These are phyloP conservation scores for Phycomyces blakesleeanus DNA, from an alignment of 192 early-diverging fungal genomes.

Conservation along the genomic window DNA sequence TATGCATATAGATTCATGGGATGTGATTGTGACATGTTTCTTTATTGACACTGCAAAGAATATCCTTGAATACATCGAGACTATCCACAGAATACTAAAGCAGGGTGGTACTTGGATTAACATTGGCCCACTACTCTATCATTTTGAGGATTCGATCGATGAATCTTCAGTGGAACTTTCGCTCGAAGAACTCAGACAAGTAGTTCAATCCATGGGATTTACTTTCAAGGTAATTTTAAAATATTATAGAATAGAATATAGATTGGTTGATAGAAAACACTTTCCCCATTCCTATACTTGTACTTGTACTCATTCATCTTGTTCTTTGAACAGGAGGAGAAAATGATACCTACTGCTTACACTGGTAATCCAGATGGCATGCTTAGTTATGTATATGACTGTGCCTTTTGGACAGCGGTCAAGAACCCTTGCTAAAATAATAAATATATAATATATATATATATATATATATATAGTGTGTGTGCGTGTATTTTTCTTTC, in stretches of 20 bases:
- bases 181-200: constrained; percentile 72
- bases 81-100: constrained; percentile 74
- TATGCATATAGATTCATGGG: constrained; percentile 59
- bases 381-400: constrained; percentile 81
- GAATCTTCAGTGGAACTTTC: constrained; percentile 87
- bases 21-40: constrained; percentile 91
- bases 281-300: no score
- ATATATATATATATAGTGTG: no score
- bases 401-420: constrained; percentile 63
- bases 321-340: constrained; percentile 47
- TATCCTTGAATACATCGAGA: constrained; percentile 81
- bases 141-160: constrained; percentile 82
- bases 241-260: constrained; percentile 5
- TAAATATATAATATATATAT: no score
- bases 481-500: no score
- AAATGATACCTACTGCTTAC: constrained; percentile 61
- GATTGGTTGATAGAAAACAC: no score
- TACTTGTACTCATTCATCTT: no score
- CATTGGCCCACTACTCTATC: constrained; percentile 85
- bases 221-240: constrained; percentile 59
- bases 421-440: constrained; percentile 28
- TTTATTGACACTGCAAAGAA: constrained; percentile 98
- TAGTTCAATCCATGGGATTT: constrained; percentile 67
- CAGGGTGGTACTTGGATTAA: constrained; percentile 83
- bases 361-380: constrained; percentile 73